Base-by-base conservation (phyloP, 331 rosid species). In the Cydonia oblonga region DNA sequence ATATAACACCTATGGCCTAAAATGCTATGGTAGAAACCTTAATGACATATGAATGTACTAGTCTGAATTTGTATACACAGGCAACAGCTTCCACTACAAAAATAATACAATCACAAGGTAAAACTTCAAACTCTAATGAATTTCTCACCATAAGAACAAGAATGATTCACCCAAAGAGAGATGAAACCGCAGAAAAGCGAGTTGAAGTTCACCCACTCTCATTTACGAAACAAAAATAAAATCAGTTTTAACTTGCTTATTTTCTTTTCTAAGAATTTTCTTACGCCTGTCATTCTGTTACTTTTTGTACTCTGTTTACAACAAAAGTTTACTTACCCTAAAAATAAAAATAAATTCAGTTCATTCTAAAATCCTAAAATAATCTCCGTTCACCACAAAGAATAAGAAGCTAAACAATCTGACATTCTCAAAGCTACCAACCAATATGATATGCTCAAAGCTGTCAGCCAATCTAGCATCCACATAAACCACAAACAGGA, bases 21-120 rank as follows among this genome's bases (percentile, higher is more conserved):
- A 79, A 89, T 88, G 86, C 92, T 90, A 85, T 18, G 78, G 87
- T 86, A 81, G 89, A 83, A 82, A 84, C 75, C 26, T 63, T 42
- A 76, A 35, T 32, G 60, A 75, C 75, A 49, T 64, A 60, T 72
- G 68, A 71, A 67, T 66, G 64, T 58, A 65, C 67, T 74, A 69
- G 72, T 53, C 28, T 25, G 35, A 62, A 51, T 32, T 42, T 64
- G 38, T 25, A 63, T 14, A 14, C 51, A 20, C 26, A 24, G 58
- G 42, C 52, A 68, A 72, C 53, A 66, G 70, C 84, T 75, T 86
- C 86, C 88, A 56, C 56, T 23, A 29, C 30, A 13, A 3, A 23
- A n/a, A n/a, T 35, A 22, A 14, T 33, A 49, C 9, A 1, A 11
- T 59, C 9, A 59, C 7, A 24, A 63, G 20, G 52, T 33, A 52